Percentiles rank a stretch among this genome's conserved stretches.
phyloP scores from a whole-genome alignment of 1,284 basidiomycete species.

The Leccinum angustisporum region DNA sequence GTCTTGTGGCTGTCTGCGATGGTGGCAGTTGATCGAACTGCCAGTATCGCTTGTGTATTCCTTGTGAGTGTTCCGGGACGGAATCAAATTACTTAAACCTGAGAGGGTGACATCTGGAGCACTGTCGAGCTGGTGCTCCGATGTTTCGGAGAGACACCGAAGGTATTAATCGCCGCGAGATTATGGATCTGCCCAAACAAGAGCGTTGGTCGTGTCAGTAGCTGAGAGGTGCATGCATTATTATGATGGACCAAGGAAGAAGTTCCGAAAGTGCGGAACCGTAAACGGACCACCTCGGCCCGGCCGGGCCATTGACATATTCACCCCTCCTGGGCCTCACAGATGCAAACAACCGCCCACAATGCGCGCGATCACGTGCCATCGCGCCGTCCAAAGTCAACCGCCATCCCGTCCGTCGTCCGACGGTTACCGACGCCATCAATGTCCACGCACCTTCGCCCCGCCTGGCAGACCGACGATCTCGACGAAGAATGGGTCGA shows the following conservation, averaged over 20 bases:
- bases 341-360: slow-evolving; percentile 21
- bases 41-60: background rate
- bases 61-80: background rate
- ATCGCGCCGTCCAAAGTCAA: slow-evolving; percentile 7
- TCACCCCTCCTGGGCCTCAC: background rate
- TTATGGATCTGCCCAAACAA: slow-evolving; percentile 4
- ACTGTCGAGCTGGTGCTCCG: background rate
- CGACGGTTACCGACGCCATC: background rate
- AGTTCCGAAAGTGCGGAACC: background rate
- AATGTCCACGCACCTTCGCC: slow-evolving; percentile 35
- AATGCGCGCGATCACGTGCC: slow-evolving; percentile 29
- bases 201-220: background rate
- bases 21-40: slow-evolving; percentile 5
- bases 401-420: background rate
- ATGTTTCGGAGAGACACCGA: background rate
- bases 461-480: slow-evolving; percentile 79
- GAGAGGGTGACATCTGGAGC: slow-evolving; percentile 2
- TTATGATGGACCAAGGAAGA: slow-evolving; percentile 5
- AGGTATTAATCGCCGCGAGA: slow-evolving; percentile 1
- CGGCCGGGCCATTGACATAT: background rate
- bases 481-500: slow-evolving; percentile 80
- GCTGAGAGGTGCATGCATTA: background rate
- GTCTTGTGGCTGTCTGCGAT: background rate
- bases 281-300: background rate
- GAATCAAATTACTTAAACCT: slow-evolving; percentile 9